Evolutionary conservation across 2,329 filamentous ascomycete species (phyloP), one percentile per base, ranked within the genome.

Genomic region (Aspergillus brunneoviolaceus): DNA sequence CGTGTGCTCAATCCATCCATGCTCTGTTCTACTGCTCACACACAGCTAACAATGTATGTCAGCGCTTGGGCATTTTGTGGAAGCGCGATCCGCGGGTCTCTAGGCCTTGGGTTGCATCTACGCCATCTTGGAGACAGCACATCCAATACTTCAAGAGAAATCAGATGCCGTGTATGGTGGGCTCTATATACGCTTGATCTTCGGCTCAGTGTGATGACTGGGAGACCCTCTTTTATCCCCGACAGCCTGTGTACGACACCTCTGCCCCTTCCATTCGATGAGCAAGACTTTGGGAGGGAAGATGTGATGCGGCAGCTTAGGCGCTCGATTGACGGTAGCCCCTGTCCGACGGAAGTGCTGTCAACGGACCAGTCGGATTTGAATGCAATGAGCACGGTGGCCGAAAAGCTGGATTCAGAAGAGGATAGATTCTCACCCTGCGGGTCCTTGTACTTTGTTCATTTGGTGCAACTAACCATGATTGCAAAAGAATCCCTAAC

Each of bases 151-250:
- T 76, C 76, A 21, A 79, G 78, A 52, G 77, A 79, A 61, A 75
- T 77, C 33, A 72, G 77, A 49, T 79, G 79, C 59, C 74, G 77
- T 19, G 72, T 79, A 21, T 80, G 79, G 79, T 80, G 77, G 75
- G 74, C 78, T 25, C 60, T 80, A 23, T 78, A 79, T 62, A 71
- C 70, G 10, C 59, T 80, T 19, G 79, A 81, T 55, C 75, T 78
- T 57, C 72, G 76, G 16, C 71, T 81, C 19, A 74, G 74, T 52
- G 69, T 75, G 33, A 76, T 80, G 67, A 80, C 78, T 2, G 79
- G 79, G n/a, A 73, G 79, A 48, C 76, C 78, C 16, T 76, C 76
- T 16, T 79, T 72, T 63, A 74, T 80, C 27, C 62, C 70, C n/a
- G 76, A 79, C 52, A 70, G 71, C 21, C 70, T 75, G 39, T 78